A percentile compares a stretch with the other conserved stretches of the same genome.
Conservation (phyloP, 129 eudicot genomes). For the Flaveria brownii region DNA sequence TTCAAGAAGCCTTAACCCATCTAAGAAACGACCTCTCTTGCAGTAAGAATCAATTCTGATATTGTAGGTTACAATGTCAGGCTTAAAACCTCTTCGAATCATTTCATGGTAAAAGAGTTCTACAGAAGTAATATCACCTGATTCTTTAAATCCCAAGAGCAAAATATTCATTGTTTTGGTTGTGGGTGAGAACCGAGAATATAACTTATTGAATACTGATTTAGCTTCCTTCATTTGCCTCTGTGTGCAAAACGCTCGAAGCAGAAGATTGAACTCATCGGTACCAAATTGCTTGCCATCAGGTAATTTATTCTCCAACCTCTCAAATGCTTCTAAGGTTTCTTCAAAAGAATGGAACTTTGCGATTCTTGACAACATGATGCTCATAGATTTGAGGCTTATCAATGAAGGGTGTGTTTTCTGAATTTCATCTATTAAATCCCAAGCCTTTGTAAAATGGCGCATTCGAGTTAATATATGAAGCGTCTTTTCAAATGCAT, state of each 20-base stretch:
- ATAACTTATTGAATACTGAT: slow-evolving; percentile 59
- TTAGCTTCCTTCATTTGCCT: slow-evolving; percentile 85
- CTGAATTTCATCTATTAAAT: slow-evolving; percentile 53
- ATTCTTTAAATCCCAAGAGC: slow-evolving; percentile 79
- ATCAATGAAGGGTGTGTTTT: slow-evolving; percentile 58
- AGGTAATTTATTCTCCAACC: slow-evolving; percentile 52
- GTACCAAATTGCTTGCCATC: slow-evolving; percentile 55
- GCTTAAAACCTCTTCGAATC: slow-evolving; percentile 79
- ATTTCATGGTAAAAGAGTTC: slow-evolving; percentile 84
- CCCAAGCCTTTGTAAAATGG: slow-evolving; percentile 76
- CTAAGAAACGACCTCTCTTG: slow-evolving; percentile 59
- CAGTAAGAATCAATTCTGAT: slow-evolving; percentile 85
- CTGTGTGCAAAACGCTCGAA: slow-evolving; percentile 80
- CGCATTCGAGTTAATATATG: slow-evolving; percentile 87
- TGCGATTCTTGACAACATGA: slow-evolving; percentile 72
- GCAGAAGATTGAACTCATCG: slow-evolving; percentile 74
- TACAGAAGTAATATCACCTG: slow-evolving; percentile 74
- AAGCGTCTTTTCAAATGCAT: slow-evolving; percentile 77
- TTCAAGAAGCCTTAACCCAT: slow-evolving; percentile 61
- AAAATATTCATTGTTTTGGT: slow-evolving; percentile 87
- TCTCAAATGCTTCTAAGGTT: slow-evolving; percentile 80
- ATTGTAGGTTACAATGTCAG: slow-evolving; percentile 59
- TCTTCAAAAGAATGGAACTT: slow-evolving; percentile 69
- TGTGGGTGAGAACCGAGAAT: slow-evolving; percentile 55
- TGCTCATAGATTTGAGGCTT: slow-evolving; percentile 77